These are phyloP conservation scores for Pelargonium australe DNA, from an alignment of 441 rosid species.

Conservation along the genomic window DNA sequence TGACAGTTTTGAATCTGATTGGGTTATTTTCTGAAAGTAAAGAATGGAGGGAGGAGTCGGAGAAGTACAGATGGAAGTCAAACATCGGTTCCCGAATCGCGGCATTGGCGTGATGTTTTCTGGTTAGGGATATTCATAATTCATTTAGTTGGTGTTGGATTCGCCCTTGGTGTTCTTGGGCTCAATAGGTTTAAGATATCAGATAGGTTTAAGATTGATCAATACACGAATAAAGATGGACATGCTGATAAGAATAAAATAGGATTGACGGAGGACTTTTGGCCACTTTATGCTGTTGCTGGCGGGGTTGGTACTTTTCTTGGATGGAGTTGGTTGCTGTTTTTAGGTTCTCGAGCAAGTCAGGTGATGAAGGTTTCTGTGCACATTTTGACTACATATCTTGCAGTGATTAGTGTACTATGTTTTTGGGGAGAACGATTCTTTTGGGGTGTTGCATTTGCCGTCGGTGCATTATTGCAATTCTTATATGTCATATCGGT, in stretches of 20 bases:
- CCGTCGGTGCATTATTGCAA: slow-evolving; percentile 68
- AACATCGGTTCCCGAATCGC: slow-evolving; percentile 37
- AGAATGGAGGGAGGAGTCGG: slow-evolving; percentile 62
- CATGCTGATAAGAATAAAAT: slow-evolving; percentile 25
- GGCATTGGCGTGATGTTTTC: slow-evolving; percentile 87
- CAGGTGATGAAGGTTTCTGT: slow-evolving; percentile 88
- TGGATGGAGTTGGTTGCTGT: slow-evolving; percentile 68
- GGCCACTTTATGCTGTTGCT: slow-evolving; percentile 84
- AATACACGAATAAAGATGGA: slow-evolving; percentile 35
- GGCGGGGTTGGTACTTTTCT: slow-evolving; percentile 66
- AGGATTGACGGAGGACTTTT: slow-evolving; percentile 69
- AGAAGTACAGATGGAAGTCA: slow-evolving; percentile 44
- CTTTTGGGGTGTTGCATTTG: slow-evolving; percentile 85
- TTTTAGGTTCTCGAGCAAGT: slow-evolving; percentile 69
- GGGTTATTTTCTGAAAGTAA: slow-evolving; percentile 11
- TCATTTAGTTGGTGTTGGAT: slow-evolving; percentile 60
- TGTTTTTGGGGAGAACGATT: slow-evolving; percentile 83
- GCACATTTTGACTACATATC: slow-evolving; percentile 81
- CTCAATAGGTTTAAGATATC: slow-evolving; percentile 57
- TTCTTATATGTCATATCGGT: slow-evolving; percentile 87
- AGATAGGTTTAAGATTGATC: slow-evolving; percentile 72
- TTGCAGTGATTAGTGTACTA: slow-evolving; percentile 78
- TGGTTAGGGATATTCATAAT: slow-evolving; percentile 71
- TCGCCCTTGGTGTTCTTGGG: slow-evolving; percentile 58
- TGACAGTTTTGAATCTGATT: background rate